A percentile compares a stretch with the other conserved stretches of the same genome.
phyloP scores from a whole-genome alignment of 2,329 filamentous ascomycete genomes.

The Talaromyces pinophilus region DNA sequence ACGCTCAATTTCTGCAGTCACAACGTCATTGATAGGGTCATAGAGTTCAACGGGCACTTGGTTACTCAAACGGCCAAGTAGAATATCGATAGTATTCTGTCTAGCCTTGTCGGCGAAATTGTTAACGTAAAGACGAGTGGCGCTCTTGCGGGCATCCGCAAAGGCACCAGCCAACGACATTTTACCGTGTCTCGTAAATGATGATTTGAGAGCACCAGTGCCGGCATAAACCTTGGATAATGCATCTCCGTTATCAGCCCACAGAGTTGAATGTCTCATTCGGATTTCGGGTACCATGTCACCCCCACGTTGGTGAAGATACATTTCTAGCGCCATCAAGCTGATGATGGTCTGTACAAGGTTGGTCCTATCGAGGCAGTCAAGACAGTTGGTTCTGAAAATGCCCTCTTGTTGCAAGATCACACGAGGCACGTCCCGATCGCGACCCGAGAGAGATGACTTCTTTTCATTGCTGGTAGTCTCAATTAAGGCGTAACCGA shows the following conservation, averaged over 20 bases:
- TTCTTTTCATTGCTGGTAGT: conserved; percentile 47
- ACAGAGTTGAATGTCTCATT: conserved; percentile 86
- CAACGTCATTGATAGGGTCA: conserved; percentile 92
- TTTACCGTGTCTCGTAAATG: conserved; percentile 90
- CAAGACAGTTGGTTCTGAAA: conserved; percentile 92
- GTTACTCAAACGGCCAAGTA: conserved; percentile 80
- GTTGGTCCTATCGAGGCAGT: conserved; percentile 94
- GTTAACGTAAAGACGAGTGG: conserved; percentile 92
- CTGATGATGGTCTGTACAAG: conserved; percentile 95
- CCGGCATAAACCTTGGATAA: conserved; percentile 95
- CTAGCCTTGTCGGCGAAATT: conserved; percentile 93
- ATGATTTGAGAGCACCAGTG: conserved; percentile 92
- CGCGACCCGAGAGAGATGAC: conserved; percentile 48
- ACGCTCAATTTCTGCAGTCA: conserved; percentile 72
- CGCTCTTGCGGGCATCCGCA: conserved; percentile 93
- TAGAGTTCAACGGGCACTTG: conserved; percentile 82
- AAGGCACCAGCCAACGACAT: conserved; percentile 93
- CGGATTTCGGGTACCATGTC: conserved; percentile 78
- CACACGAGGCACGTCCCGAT: conserved; percentile 55
- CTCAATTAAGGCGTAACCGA: conserved; percentile 88
- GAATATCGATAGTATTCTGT: conserved; percentile 91
- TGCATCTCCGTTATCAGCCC: conserved; percentile 96
- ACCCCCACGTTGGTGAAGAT: conserved; percentile 71
- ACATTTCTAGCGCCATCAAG: conserved; percentile 85
- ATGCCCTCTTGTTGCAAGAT: conserved; percentile 92